Evolutionary conservation across 495 filamentous ascomycete genomes (phyloP).

Genomic region (Penicillium mononematosum): DNA sequence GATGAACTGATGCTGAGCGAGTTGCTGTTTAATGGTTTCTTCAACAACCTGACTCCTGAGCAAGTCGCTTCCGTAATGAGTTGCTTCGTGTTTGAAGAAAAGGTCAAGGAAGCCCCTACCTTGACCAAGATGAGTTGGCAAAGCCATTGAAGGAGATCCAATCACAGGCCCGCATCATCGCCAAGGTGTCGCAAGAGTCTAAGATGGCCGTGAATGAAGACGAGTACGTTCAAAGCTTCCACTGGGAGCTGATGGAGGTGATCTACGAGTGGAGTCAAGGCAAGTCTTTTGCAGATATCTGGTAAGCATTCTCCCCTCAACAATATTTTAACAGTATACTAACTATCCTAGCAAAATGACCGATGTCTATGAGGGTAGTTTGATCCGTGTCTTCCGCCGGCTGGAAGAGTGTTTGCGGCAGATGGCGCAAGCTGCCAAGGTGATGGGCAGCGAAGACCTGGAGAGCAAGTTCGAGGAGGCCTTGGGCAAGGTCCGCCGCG

Average conservation of each 20-base stretch:
- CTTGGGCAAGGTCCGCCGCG: conserved; percentile 78
- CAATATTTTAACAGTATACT: conserved; percentile 8
- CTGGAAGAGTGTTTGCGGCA: conserved; percentile 94
- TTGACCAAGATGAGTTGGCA: conserved; percentile 73
- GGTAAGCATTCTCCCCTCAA: conserved; percentile 54
- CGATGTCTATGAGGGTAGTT: conserved; percentile 91
- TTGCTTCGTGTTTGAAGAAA: conserved; percentile 96
- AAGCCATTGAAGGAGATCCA: conserved; percentile 86
- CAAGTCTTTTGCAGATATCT: conserved; percentile 89
- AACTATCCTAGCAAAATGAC: conserved; percentile 79
- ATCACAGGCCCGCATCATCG: conserved; percentile 76
- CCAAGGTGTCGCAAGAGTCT: conserved; percentile 89
- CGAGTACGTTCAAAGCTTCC: conserved; percentile 83
- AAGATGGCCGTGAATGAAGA: conserved; percentile 90
- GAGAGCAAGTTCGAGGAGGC: conserved; percentile 84
- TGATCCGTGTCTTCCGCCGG: conserved; percentile 93
- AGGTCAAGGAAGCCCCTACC: conserved; percentile 65
- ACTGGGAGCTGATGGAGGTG: conserved; percentile 93
- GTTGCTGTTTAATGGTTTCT: conserved; percentile 93
- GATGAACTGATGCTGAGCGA: conserved; percentile 91
- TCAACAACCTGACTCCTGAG: conserved; percentile 91
- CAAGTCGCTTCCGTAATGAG: conserved; percentile 80
- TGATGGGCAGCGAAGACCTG: conserved; percentile 95
- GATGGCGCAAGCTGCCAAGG: conserved; percentile 94
- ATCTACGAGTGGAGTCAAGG: conserved; percentile 93